Evolutionary conservation across 2,329 filamentous ascomycete species (phyloP).

Genomic region (Rutstroemia sp.): DNA sequence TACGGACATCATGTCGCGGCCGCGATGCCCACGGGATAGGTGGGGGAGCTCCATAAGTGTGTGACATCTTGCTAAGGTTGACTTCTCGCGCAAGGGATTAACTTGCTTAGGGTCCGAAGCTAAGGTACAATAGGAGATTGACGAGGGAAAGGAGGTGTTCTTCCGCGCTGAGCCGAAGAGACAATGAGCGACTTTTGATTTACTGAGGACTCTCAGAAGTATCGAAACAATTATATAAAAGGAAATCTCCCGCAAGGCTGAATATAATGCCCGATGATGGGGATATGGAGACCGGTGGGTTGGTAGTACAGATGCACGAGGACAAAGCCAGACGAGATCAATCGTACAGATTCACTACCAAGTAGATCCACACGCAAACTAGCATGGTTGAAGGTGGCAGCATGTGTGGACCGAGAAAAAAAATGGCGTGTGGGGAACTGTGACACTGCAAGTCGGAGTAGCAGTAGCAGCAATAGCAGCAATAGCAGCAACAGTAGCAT

Average conservation of each 20-base stretch:
- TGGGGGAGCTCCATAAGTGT: conserved; percentile 19
- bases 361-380: conserved; percentile 1
- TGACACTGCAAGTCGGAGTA: background rate
- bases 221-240: background rate
- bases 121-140: no score
- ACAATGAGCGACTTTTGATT: background rate
- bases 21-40: conserved; percentile 24
- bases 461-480: no score
- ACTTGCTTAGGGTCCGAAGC: no score
- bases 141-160: no score
- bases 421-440: conserved; percentile 4
- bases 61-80: conserved; percentile 16
- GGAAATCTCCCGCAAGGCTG: conserved; percentile 1
- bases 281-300: background rate
- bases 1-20: conserved; percentile 17
- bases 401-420: conserved; percentile 1
- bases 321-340: background rate
- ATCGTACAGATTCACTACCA: conserved; percentile 4
- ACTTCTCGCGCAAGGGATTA: background rate
- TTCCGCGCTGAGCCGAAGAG: background rate
- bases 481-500: no score
- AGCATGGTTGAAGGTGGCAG: background rate
- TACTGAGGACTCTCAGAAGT: background rate
- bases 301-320: conserved; percentile 5
- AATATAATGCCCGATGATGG: background rate